Percentiles rank a stretch among this genome's conserved stretches.
phyloP scores from a whole-genome alignment of 2,329 filamentous ascomycete genomes.

The Claviceps lovelessii region DNA sequence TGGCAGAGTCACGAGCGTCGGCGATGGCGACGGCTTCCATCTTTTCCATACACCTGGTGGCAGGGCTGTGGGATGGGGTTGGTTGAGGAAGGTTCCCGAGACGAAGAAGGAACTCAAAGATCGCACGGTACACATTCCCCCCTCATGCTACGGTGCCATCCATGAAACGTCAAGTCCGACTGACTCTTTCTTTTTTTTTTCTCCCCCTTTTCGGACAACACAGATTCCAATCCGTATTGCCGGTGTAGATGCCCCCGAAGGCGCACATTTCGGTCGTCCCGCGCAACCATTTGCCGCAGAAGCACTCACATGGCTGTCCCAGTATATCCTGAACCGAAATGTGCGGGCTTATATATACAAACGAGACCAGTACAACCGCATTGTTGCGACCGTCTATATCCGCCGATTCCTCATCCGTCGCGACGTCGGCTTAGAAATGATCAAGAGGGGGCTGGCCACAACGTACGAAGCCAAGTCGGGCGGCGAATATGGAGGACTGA shows the following conservation, averaged over 20 bases:
- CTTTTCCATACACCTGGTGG: constrained; percentile 93
- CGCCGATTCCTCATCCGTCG: constrained; percentile 52
- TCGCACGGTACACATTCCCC: constrained; percentile 50
- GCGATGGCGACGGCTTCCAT: constrained; percentile 92
- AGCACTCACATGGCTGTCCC: constrained; percentile 65
- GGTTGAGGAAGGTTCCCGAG: constrained; percentile 61
- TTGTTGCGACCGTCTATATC: constrained; percentile 74
- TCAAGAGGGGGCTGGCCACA: constrained; percentile 70
- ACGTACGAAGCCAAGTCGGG: constrained; percentile 89
- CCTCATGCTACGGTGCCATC: background rate
- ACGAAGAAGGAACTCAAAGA: constrained; percentile 56
- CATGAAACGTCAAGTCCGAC: background rate
- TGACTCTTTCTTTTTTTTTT: background rate
- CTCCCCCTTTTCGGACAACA: background rate
- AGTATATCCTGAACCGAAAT: constrained; percentile 54
- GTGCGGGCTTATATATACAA: constrained; percentile 75
- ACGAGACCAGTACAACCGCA: constrained; percentile 81
- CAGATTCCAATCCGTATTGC: constrained; percentile 82
- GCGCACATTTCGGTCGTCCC: constrained; percentile 79
- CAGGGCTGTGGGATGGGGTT: constrained; percentile 77
- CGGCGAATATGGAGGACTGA: constrained; percentile 68
- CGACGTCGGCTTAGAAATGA: constrained; percentile 83
- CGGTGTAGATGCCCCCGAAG: constrained; percentile 84
- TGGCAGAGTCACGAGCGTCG: constrained; percentile 81
- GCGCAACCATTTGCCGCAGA: constrained; percentile 75